Conservation (phyloP, 2,329 filamentous ascomycete species). For the Lachnellula arida region DNA sequence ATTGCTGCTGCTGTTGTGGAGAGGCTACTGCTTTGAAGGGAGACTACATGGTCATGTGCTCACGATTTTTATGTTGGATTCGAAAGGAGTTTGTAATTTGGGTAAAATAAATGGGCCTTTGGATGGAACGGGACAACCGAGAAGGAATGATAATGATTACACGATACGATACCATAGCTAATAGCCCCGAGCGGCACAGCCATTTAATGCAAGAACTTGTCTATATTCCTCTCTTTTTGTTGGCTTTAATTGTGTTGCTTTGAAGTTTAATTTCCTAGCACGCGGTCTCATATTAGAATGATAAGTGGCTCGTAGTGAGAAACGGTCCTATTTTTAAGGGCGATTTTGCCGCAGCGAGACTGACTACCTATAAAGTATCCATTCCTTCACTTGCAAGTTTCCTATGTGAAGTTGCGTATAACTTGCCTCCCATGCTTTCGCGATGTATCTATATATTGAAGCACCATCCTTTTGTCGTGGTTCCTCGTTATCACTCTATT, state of each 20-base stretch:
- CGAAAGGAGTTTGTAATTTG: not conserved
- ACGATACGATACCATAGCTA: conserved; percentile 1
- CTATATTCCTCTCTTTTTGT: not conserved
- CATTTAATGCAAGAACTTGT: not conserved
- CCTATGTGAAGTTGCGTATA: no score
- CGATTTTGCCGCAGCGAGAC: no score
- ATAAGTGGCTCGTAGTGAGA: no score
- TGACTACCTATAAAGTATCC: no score
- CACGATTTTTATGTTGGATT: not conserved
- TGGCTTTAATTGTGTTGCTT: not conserved
- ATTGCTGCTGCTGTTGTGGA: conserved; percentile 14
- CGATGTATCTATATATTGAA: no score
- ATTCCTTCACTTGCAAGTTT: no score
- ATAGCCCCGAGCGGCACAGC: not conserved
- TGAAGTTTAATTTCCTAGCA: no score
- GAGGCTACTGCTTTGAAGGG: conserved; percentile 14
- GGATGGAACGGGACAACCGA: not conserved
- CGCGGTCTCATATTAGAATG: no score
- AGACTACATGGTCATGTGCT: not conserved
- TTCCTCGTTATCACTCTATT: no score
- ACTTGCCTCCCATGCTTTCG: no score
- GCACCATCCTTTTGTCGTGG: no score
- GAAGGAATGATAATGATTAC: conserved; percentile 4
- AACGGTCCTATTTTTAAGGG: no score
- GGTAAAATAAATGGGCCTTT: not conserved